These are phyloP conservation scores for Zymoseptoria passerinii DNA, from an alignment of 2,329 filamentous ascomycete species.

Conservation along the genomic window DNA sequence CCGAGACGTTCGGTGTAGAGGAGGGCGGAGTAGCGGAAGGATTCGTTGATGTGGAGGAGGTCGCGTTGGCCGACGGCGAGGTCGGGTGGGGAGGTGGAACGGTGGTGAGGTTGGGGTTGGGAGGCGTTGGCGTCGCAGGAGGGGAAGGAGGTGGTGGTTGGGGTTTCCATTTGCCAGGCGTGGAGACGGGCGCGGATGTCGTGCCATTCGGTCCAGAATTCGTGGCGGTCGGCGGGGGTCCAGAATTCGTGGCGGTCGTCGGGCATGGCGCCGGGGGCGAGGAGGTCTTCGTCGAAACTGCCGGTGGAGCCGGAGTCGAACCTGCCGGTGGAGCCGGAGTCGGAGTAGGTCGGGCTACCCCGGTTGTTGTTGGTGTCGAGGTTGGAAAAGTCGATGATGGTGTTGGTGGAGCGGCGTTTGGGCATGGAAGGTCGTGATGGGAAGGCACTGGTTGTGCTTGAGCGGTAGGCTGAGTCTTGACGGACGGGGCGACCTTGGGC, in stretches of 20 bases:
- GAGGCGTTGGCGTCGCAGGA: slow-evolving; percentile 23
- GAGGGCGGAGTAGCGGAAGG: slow-evolving; percentile 80
- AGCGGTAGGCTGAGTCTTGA: slow-evolving; percentile 6
- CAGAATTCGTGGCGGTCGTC: slow-evolving; percentile 60
- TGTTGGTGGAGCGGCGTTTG: slow-evolving; percentile 2
- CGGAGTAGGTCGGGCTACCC: slow-evolving; percentile 34
- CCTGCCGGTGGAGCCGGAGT: slow-evolving; percentile 35
- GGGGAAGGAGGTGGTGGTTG: slow-evolving; percentile 1
- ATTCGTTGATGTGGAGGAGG: slow-evolving; percentile 74
- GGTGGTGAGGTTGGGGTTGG: slow-evolving; percentile 12
- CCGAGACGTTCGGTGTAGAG: slow-evolving; percentile 85
- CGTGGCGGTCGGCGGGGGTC: slow-evolving; percentile 51
- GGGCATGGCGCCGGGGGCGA: slow-evolving; percentile 27
- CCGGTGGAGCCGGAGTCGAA: slow-evolving; percentile 35
- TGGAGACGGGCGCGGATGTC: slow-evolving; percentile 68
- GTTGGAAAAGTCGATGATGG: slow-evolving; percentile 43
- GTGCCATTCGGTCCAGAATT: slow-evolving; percentile 84
- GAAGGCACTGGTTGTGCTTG: background rate
- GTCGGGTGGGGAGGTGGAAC: slow-evolving; percentile 21
- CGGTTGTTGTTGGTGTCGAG: slow-evolving; percentile 60
- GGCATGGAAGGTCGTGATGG: slow-evolving; percentile 26
- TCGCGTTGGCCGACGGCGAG: slow-evolving; percentile 50
- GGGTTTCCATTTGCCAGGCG: slow-evolving; percentile 64
- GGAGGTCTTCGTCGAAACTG: slow-evolving; percentile 11
- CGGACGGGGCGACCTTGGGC: slow-evolving; percentile 55